Evolutionary conservation across 2,329 filamentous ascomycete species (phyloP), one percentile per base, ranked within the genome.

Genomic region (Aspergillus sp.): DNA sequence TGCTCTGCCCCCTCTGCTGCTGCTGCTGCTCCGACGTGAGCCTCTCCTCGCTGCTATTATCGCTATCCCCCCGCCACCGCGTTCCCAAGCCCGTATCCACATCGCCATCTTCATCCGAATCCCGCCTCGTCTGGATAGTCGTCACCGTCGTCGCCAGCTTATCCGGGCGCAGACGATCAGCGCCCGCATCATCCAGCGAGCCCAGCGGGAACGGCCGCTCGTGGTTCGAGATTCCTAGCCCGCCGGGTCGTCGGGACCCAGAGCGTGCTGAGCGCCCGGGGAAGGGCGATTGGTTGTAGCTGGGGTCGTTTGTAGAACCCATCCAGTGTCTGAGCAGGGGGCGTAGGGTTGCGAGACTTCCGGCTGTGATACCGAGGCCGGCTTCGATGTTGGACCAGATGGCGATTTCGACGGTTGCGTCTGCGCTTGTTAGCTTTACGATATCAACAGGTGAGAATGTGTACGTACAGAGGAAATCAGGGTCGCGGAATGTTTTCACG

Each of bases 281-380:
- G 39, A 51, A 51, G 15, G 46, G 46, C 2, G 54, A 51, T 19
- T 46, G n/a, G 24, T 24, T 42, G 20, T 56, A 56, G 30, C 30
- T n/a, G 12, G n/a, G 12, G 15, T 50, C 45, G 46, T 22, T 34
- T 13, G 54, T 17, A 6, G 51, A 54, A 37, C 39, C 51, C 9
- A 58, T 11, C 56, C 56, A 58, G 19, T 54, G 22, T 20, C 40
- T 74, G 20, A 80, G 67, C 0, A 82, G 68, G 0, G 80, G 79
- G 1, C 77, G 75, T 1, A 81, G 68, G 1, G 77, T 80, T 7
- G 77, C 77, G n/a, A 80, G 69, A 54, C 73, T 76, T 2, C 73
- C 75, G 5, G 79, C 79, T 15, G 68, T 73, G 30, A 78, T 76
- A 2, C 73, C 68, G 15, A 71, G 59, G 6, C 70, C 64, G 8